A percentile compares a stretch with the other conserved stretches of the same genome.
These are phyloP conservation scores for Amorphotheca resinae DNA, from an alignment of 495 filamentous ascomycete species.

Conservation along the genomic window DNA sequence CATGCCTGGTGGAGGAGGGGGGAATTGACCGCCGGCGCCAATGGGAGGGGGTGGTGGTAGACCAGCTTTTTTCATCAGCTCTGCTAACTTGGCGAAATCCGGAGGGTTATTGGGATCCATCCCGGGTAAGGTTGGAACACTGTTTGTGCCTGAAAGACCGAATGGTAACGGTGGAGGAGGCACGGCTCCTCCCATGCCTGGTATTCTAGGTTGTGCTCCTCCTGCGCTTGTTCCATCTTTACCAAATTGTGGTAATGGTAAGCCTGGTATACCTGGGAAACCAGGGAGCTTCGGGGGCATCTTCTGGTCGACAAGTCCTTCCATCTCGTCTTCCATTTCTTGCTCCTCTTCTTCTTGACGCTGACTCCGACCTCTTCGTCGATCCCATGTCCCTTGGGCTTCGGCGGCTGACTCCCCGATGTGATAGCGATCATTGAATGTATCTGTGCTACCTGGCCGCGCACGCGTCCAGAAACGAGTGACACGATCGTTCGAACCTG, in stretches of 20 bases:
- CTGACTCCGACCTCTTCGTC: constrained; percentile 63
- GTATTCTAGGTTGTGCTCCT: constrained; percentile 28
- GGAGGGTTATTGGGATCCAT: constrained; percentile 47
- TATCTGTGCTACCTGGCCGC: constrained; percentile 72
- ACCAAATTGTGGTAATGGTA: constrained; percentile 29
- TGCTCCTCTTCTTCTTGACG: constrained; percentile 86
- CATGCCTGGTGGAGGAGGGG: constrained; percentile 31
- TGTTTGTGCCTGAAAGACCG: constrained; percentile 31
- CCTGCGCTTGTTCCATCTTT: constrained; percentile 25
- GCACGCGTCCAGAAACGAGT: constrained; percentile 92
- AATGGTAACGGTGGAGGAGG: constrained; percentile 24
- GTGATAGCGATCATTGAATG: constrained; percentile 82
- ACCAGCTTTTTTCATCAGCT: constrained; percentile 47
- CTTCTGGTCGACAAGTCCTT: constrained; percentile 88
- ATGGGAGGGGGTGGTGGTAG: constrained; percentile 31
- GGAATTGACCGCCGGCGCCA: constrained; percentile 14
- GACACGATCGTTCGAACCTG: constrained; percentile 94
- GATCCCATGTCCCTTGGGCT: constrained; percentile 83
- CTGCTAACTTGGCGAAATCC: constrained; percentile 55
- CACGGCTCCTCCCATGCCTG: constrained; percentile 38
- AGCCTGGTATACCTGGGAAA: constrained; percentile 41
- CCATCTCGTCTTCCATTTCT: constrained; percentile 83
- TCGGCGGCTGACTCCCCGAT: constrained; percentile 89
- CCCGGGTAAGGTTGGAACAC: constrained; percentile 31
- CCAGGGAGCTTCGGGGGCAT: constrained; percentile 41